Base-by-base conservation (phyloP, 495 filamentous ascomycete species). In the Pyrenula aspistea region DNA sequence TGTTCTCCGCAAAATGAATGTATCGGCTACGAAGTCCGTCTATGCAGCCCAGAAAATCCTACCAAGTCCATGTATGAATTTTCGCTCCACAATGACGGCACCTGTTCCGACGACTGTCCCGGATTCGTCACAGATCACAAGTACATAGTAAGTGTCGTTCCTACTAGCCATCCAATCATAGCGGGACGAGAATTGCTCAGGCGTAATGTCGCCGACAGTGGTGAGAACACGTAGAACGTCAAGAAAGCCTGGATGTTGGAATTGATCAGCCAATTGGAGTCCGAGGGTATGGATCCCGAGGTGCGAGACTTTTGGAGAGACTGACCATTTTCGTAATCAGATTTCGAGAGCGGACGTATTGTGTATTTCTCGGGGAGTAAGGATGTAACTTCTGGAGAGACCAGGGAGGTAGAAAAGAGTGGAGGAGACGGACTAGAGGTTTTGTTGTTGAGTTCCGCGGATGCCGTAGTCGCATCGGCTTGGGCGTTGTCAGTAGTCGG, bases 191-290 rank as follows among this genome's bases (percentile, higher is more conserved):
- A 89, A 98, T 56, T 79, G 71, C 56, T 83, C 79, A 68, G 86
- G 78, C 49, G 73, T 77, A 60, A 97, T 87, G 48, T 96, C 90
- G 56, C 94, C 94, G 22, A 98, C 94, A 36, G 85, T 89, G 2
- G 93, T 97, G 61, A 98, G 75, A 24, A 96, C 91, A 12, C 89
- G 83, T 53, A 98, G 80, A 56, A 91, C 89, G 68, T 95, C 90
- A 51, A 97, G 83, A 70, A 95, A 95, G 56, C 85, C 86, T 52
- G 50, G n/a, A n/a, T n/a, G n/a, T n/a, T n/a, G n/a, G n/a, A n/a
- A n/a, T n/a, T n/a, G n/a, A n/a, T n/a, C n/a, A n/a, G n/a, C n/a
- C n/a, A n/a, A n/a, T n/a, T n/a, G n/a, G n/a, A n/a, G n/a, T n/a
- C n/a, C n/a, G n/a, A n/a, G n/a, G n/a, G n/a, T n/a, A n/a, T n/a